Evolutionary conservation across 257 asterid species (phyloP).

Genomic region (Capsicum rhomboideum): DNA sequence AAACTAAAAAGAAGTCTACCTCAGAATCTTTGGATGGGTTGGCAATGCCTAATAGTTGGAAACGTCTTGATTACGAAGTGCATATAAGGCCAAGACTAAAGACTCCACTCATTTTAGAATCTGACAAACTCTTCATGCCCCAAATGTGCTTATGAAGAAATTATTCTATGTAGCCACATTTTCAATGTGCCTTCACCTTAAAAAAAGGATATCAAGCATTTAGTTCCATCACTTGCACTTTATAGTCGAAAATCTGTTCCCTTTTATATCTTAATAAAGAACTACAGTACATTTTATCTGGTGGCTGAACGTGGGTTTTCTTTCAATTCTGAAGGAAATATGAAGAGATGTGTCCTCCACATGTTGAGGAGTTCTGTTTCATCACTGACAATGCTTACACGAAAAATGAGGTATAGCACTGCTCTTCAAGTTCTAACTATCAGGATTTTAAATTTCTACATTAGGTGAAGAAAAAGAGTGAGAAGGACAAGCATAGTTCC

Average conservation of each 20-base stretch:
- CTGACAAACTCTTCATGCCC: neutral
- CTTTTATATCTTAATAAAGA: neutral
- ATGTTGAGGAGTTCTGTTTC: constrained; percentile 69
- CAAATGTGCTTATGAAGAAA: neutral
- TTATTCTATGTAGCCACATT: neutral
- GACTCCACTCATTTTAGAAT: neutral
- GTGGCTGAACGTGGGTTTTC: neutral
- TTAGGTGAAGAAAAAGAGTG: neutral
- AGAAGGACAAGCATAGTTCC: neutral
- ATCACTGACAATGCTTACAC: constrained; percentile 71
- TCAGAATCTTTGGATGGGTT: neutral
- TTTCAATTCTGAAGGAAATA: constrained; percentile 55
- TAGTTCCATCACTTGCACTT: neutral
- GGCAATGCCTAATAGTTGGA: neutral
- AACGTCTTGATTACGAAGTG: neutral
- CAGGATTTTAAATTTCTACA: neutral
- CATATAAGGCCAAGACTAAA: neutral
- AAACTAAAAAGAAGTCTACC: neutral
- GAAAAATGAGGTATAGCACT: constrained; percentile 51
- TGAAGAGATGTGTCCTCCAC: constrained; percentile 82
- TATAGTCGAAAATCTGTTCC: neutral
- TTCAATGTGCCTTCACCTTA: neutral
- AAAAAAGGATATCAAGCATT: neutral
- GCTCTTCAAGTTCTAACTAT: neutral
- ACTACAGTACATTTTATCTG: neutral